Evolutionary conservation across 176 grass and related monocot genomes (phyloP), one percentile per base, ranked within the genome.

Genomic region (Phyllostachys edulis): DNA sequence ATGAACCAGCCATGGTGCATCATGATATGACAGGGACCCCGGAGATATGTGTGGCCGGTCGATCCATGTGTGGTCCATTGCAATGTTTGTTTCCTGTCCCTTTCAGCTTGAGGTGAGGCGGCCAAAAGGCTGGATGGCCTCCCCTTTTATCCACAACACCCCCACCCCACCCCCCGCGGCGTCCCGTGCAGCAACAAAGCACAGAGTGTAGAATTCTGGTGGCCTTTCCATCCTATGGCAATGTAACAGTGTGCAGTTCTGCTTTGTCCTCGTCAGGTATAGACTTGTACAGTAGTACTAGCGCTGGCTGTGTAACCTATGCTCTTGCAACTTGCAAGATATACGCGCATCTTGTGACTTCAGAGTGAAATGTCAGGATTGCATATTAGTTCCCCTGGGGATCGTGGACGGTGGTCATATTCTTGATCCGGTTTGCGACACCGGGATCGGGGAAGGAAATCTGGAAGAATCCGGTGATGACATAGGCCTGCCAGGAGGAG

Each of bases 81-180:
- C 39, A 9, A 67, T 83, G 68, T 86, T 81, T 63, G 90, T 92
- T 92, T 92, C 90, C 90, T 92, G 86, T 92, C 90, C 86, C 83
- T 92, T 89, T 89, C 83, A 83, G 68, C 79, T 67, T 12, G 18
- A 71, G 49, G 17, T 69, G 59, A 46, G 51, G 18, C 6, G 61
- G 3, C 78, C 49, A 27, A 6, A 26, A 34, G 78, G 46, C 29
- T 66, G 5, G n/a, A 51, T 34, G 56, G 46, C 70, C 62, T 55
- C 77, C 64, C 0, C 29, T 29, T 29, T 29, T 29, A n/a, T n/a
- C n/a, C n/a, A 29, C 29, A 29, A 29, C 29, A 0, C 29, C 29
- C 29, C n/a, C n/a, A n/a, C n/a, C n/a, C n/a, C n/a, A n/a, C n/a
- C n/a, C n/a, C n/a, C n/a, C n/a, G n/a, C n/a, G n/a, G n/a, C n/a